phyloP scores from a whole-genome alignment of 2,329 filamentous ascomycete genomes.

The Pseudogymnoascus sp. region DNA sequence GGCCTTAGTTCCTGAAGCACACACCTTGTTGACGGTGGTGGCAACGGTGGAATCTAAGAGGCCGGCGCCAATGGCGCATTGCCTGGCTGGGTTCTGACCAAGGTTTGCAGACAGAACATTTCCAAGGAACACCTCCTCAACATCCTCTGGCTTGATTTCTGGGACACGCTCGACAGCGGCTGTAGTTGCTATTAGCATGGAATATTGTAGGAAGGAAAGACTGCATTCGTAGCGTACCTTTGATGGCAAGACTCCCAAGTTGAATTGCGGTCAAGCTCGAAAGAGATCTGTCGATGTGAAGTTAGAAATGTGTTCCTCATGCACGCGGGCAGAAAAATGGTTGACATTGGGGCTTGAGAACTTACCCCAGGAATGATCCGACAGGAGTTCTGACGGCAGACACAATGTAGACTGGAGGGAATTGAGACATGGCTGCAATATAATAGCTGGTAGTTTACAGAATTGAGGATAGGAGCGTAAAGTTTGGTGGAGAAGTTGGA shows the following conservation, averaged over 20 bases:
- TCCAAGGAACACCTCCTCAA: slow-evolving; percentile 96
- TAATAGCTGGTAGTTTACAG: neutral
- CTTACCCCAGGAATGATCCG: slow-evolving; percentile 88
- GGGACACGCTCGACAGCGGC: slow-evolving; percentile 78
- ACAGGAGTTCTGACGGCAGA: slow-evolving; percentile 84
- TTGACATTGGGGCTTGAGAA: slow-evolving; percentile 37
- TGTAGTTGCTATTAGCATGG: slow-evolving; percentile 26
- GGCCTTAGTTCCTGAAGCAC: slow-evolving; percentile 89
- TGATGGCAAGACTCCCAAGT: slow-evolving; percentile 86
- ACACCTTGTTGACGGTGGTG: slow-evolving; percentile 98
- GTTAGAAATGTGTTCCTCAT: slow-evolving; percentile 13
- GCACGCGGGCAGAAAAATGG: slow-evolving; percentile 50
- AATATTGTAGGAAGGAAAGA: neutral
- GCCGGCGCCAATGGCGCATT: slow-evolving; percentile 85
- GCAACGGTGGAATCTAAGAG: slow-evolving; percentile 71
- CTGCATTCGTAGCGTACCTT: slow-evolving; percentile 51
- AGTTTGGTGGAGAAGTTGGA: slow-evolving; percentile 2
- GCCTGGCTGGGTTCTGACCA: slow-evolving; percentile 91
- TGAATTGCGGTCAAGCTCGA: slow-evolving; percentile 80
- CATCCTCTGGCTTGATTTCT: slow-evolving; percentile 76
- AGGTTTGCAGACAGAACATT: slow-evolving; percentile 96
- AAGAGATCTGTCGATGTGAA: slow-evolving; percentile 56
- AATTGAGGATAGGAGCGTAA: slow-evolving; percentile 9
- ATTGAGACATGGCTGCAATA: slow-evolving; percentile 58
- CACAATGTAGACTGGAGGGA: slow-evolving; percentile 91